Base-by-base conservation (phyloP, 495 filamentous ascomycete genomes). In the Hypoxylon crocopeplum region DNA sequence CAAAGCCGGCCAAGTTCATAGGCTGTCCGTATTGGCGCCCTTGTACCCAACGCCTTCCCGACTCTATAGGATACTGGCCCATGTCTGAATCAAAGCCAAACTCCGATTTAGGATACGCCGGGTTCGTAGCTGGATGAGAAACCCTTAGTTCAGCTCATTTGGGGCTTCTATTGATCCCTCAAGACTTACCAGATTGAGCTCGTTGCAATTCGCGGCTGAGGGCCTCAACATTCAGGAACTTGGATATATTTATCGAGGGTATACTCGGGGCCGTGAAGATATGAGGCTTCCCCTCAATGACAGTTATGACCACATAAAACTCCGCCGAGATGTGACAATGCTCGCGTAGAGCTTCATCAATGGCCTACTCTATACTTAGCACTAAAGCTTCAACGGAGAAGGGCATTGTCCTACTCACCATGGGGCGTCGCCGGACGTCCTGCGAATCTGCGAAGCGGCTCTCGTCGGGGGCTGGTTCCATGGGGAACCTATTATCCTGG, bases 221-320 rank as follows among this genome's bases (percentile, higher is more conserved):
- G 8, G 51, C 70, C 1, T 71, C 63, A 34, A 67, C 60, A 16
- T 73, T 47, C 53, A 79, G 76, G 11, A 76, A 69, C 16, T 44
- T 62, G 1, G 42, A 37, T 32, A 72, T 64, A n/a, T 69, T 57
- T 22, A 57, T 40, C 10, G 63, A 37, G 0, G 72, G 20, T 56
- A 55, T 41, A 3, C 58, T 34, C 2, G 70, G 73, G 1, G 69
- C 69, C 0, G 70, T 60, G 42, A 77, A 77, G 20, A 67, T 67
- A 7, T 42, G 59, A 5, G 59, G 45, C 3, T 63, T 54, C 3
- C 74, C 75, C 15, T 75, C 73, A 8, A 65, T 66, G 13, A 69
- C 20, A 8, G 67, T 57, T 25, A 72, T 73, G 10, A 77, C 62
- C 27, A 79, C 72, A 40, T 72, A 79, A 51, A 64, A 65, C n/a